Conservation (phyloP, 75 land plant species). For the Pinus taeda region DNA sequence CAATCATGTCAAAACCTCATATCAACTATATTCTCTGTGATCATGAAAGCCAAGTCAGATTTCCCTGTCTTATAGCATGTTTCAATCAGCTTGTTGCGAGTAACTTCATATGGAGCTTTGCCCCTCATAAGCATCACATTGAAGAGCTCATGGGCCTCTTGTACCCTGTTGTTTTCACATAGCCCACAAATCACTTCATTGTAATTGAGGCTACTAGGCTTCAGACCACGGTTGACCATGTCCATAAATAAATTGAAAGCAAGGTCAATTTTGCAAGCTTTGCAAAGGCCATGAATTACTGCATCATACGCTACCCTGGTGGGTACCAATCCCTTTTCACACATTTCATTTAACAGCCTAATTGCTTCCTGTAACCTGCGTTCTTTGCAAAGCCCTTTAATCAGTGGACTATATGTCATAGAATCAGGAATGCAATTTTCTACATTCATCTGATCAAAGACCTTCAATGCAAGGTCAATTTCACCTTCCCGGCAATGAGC, state of each 20-base stretch:
- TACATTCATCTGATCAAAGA: conserved; percentile 58
- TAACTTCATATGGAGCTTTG: conserved; percentile 23
- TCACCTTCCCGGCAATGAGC: conserved; percentile 45
- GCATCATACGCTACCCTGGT: conserved; percentile 29
- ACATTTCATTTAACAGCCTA: conserved; percentile 34
- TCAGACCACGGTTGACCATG: conserved; percentile 28
- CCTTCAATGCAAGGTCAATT: conserved; percentile 31
- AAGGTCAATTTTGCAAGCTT: conserved; percentile 24
- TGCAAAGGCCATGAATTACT: conserved; percentile 35
- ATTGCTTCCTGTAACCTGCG: conserved; percentile 37
- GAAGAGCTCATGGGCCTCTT: conserved; percentile 34
- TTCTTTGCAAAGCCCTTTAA: conserved; percentile 42
- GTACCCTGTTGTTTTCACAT: conserved; percentile 37
- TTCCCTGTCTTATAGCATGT: conserved; percentile 3
- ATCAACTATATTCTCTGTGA: not conserved
- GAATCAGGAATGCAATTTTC: conserved; percentile 57
- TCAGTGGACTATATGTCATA: conserved; percentile 42
- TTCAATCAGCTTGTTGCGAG: conserved; percentile 41
- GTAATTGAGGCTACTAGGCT: conserved; percentile 15
- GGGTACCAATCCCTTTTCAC: conserved; percentile 21
- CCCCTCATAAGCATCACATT: conserved; percentile 27
- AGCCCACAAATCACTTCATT: conserved; percentile 42
- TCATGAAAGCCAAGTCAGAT: conserved; percentile 15
- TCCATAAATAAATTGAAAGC: conserved; percentile 28
- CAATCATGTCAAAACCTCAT: too few relatives aligned